A percentile compares a stretch with the other conserved stretches of the same genome.
phyloP scores from a whole-genome alignment of 208 protist species.

The Trypanosoma brucei region DNA sequence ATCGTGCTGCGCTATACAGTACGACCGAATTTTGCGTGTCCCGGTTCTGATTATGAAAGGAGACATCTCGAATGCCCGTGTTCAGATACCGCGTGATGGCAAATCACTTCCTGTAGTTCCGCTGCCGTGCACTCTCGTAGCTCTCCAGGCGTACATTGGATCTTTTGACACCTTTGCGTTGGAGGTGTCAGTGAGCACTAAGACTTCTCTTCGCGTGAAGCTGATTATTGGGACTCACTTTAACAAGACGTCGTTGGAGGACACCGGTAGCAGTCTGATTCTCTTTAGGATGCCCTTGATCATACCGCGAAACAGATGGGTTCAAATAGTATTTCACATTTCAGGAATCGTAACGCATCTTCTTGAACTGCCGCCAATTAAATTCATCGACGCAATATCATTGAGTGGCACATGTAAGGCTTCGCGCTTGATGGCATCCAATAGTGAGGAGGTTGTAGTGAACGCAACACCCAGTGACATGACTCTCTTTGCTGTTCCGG shows the following conservation, averaged over 20 bases:
- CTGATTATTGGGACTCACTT: slow-evolving; percentile 67
- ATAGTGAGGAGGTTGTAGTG: slow-evolving; percentile 63
- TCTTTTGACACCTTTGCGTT: slow-evolving; percentile 59
- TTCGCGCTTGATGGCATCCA: slow-evolving; percentile 41
- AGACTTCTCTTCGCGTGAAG: slow-evolving; percentile 39
- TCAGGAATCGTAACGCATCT: slow-evolving; percentile 60
- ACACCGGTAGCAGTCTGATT: slow-evolving; percentile 27
- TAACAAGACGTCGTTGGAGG: slow-evolving; percentile 36
- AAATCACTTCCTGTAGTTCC: slow-evolving; percentile 38
- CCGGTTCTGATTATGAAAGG: slow-evolving; percentile 59
- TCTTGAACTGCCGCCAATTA: slow-evolving; percentile 50
- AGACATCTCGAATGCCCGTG: slow-evolving; percentile 27
- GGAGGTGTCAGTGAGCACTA: slow-evolving; percentile 48
- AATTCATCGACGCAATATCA: slow-evolving; percentile 59
- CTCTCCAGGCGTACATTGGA: slow-evolving; percentile 51
- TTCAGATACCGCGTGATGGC: slow-evolving; percentile 70
- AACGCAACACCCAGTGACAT: slow-evolving; percentile 59
- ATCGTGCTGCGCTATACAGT: slow-evolving; percentile 48
- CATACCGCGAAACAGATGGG: slow-evolving; percentile 73
- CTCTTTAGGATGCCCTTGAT: slow-evolving; percentile 59
- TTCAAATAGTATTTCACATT: slow-evolving; percentile 83
- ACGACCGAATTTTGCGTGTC: slow-evolving; percentile 36
- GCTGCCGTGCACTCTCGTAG: slow-evolving; percentile 40
- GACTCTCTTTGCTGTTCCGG: slow-evolving; percentile 76
- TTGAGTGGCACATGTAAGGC: slow-evolving; percentile 49